Evolutionary conservation across 495 filamentous ascomycete genomes (phyloP), one percentile per base, ranked within the genome.

Genomic region (Neurospora terricola): DNA sequence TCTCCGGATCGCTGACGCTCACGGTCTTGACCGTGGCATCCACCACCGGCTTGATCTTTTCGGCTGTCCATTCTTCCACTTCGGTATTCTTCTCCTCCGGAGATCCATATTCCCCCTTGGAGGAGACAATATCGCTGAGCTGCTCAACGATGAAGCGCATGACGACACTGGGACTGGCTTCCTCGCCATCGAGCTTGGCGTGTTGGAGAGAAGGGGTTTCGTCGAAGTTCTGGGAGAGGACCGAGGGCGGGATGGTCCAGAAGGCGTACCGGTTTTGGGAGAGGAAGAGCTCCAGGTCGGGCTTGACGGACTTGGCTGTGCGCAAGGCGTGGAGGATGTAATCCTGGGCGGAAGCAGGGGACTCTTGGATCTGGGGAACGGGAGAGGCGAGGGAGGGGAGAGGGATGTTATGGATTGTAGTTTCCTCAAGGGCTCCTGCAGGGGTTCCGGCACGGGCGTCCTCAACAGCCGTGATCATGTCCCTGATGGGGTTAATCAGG

Each of bases 201-300:
- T 66, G n/a, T 45, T 23, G 54, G 0, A 36, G 27, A 0, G 72
- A 73, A 21, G 72, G 38, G 18, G 21, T 42, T 36, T 66, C 54
- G 14, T 66, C 54, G 27, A 66, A 66, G 54, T 66, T 66, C 5
- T 0, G 0, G 0, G 70, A 74, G n/a, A 38, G 10, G 18, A 74
- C 34, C 2, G 38, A 14, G 62, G 18, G 73, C 36, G 82, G 81
- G 12, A 85, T 76, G 7, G 83, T 74, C 70, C 83, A 85, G 82
- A 96, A 91, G 80, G 94, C 90, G 76, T 90, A 90, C 45, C 77
- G 75, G 79, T 91, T 89, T 37, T 88, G 83, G 27, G 83, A 38
- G 21, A 90, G 78, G 77, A 91, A 96, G 5, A 85, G 80, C 11
- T 36, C 71, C 39, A 69, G n/a, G 68, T 69, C 75, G 70, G 11